phyloP scores from a whole-genome alignment of 148 eudicot species.

The Amaranthus hypochondriacus region DNA sequence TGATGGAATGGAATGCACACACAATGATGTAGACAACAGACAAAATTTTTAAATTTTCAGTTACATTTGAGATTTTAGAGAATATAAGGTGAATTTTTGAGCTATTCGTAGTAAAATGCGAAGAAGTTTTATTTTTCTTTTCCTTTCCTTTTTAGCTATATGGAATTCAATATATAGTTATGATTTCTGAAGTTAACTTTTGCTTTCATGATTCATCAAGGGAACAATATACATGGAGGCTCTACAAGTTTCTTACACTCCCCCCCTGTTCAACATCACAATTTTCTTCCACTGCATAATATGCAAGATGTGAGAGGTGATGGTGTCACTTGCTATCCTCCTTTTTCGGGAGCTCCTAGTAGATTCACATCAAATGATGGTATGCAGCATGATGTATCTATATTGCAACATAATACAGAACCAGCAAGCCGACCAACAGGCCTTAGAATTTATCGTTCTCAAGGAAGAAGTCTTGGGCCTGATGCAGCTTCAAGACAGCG shows the following conservation, averaged over 20 bases:
- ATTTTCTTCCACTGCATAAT: constrained; percentile 47
- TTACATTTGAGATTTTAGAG: not conserved
- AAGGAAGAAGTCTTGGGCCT: constrained; percentile 47
- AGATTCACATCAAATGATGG: constrained; percentile 37
- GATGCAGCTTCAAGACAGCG: constrained; percentile 55
- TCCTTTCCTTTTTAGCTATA: not conserved
- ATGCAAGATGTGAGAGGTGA: constrained; percentile 52
- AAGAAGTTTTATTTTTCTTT: no score
- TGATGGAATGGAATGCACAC: not conserved
- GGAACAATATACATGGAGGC: constrained; percentile 38
- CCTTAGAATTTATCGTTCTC: constrained; percentile 57
- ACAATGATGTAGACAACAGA: not conserved
- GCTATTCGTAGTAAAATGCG: no score
- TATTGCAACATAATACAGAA: constrained; percentile 44
- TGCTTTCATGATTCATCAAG: constrained; percentile 25
- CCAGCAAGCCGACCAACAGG: constrained; percentile 52
- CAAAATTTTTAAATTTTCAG: not conserved
- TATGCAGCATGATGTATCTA: constrained; percentile 32
- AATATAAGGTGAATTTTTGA: no score
- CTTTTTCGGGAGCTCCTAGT: constrained; percentile 43
- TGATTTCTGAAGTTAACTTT: not conserved
- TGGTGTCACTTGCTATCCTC: constrained; percentile 53
- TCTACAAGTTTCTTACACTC: constrained; percentile 48
- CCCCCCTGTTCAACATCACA: constrained; percentile 52
- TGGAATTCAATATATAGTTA: not conserved